phyloP scores from a whole-genome alignment of 495 filamentous ascomycete species.

The Penicillium waksmanii region DNA sequence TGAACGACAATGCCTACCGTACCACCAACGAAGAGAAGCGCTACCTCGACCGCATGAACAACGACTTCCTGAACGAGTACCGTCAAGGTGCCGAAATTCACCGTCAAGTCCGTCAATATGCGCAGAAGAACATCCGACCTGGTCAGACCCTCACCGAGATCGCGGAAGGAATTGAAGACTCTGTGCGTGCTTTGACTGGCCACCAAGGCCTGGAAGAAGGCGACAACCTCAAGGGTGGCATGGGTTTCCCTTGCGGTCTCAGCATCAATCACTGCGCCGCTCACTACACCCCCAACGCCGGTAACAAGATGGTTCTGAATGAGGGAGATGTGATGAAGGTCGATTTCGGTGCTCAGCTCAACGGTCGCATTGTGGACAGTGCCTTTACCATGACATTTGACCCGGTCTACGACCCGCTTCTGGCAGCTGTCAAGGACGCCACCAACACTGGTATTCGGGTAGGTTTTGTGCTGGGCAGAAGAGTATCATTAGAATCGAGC shows the following conservation, averaged over 20 bases:
- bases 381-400: constrained; percentile 68
- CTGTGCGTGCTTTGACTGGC: constrained; percentile 59
- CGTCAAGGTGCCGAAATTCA: constrained; percentile 83
- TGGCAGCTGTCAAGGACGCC: constrained; percentile 63
- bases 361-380: constrained; percentile 67
- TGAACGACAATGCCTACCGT: constrained; percentile 76
- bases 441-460: constrained; percentile 65
- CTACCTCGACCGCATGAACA: constrained; percentile 80
- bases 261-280: constrained; percentile 64
- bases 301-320: constrained; percentile 60
- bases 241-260: constrained; percentile 67
- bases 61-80: constrained; percentile 83
- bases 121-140: constrained; percentile 58
- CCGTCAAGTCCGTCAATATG: constrained; percentile 62
- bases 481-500: constrained; percentile 1
- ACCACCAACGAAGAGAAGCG: constrained; percentile 88
- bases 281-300: constrained; percentile 67
- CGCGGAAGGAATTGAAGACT: constrained; percentile 63
- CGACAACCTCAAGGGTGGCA: constrained; percentile 57
- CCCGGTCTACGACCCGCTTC: constrained; percentile 62
- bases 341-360: constrained; percentile 69
- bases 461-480: constrained; percentile 7
- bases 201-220: constrained; percentile 62
- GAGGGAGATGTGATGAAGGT: constrained; percentile 67
- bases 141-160: constrained; percentile 62